Conservation (phyloP, 2,329 filamentous ascomycete species). For the Metarhizium sp. region DNA sequence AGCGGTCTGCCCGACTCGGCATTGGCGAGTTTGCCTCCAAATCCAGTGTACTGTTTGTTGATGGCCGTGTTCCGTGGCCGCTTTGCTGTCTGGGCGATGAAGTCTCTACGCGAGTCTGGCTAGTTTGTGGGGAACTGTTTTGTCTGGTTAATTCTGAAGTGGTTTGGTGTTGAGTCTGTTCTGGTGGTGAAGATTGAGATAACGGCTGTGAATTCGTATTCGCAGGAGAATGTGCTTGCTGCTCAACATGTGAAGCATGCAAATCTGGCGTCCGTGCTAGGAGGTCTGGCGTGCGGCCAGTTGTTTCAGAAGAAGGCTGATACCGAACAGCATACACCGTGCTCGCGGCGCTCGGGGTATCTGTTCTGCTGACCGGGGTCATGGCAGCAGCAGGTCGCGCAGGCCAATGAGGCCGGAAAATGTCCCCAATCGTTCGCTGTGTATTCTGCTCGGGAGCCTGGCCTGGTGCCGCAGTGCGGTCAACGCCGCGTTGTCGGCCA, state of each 20-base stretch:
- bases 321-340: conserved; percentile 56
- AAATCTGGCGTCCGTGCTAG: conserved; percentile 30
- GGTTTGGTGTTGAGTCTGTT: neutral
- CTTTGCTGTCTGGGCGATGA: conserved; percentile 12
- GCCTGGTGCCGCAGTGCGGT: conserved; percentile 9
- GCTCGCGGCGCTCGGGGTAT: conserved; percentile 54
- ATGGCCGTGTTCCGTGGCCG: conserved; percentile 14
- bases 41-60: conserved; percentile 13
- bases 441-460: conserved; percentile 12
- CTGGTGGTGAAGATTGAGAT: neutral
- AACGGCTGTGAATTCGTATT: neutral
- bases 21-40: conserved; percentile 17
- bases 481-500: conserved; percentile 16
- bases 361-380: conserved; percentile 51
- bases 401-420: conserved; percentile 46
- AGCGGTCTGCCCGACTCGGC: conserved; percentile 16
- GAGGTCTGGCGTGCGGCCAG: conserved; percentile 35
- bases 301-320: conserved; percentile 45
- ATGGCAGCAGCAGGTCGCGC: conserved; percentile 43
- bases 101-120: conserved; percentile 17
- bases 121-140: conserved; percentile 19
- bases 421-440: conserved; percentile 20
- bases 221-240: neutral
- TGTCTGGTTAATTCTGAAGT: conserved; percentile 24
- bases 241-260: conserved; percentile 10